Evolutionary conservation across 352 stramenopile species (phyloP), one percentile per base, ranked within the genome.

Genomic region (Pythium coloratum): DNA sequence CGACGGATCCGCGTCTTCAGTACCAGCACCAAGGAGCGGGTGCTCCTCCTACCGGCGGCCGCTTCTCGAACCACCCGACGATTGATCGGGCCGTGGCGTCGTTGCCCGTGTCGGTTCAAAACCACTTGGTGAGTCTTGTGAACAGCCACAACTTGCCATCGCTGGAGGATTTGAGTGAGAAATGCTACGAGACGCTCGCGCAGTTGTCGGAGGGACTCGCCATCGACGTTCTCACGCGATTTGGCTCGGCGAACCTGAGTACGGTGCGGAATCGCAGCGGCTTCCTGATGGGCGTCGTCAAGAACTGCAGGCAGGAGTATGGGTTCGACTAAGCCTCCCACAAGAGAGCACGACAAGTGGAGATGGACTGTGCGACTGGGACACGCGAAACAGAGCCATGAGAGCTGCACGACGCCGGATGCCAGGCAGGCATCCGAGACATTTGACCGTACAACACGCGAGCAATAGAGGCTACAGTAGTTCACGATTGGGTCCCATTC

Each of bases 231-330:
- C 71, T 94, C 24, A 82, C 71, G 42, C 84, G 86, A 9, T 94
- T 91, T 67, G 78, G 81, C 60, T 78, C 82, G 40, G 84, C 86
- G 20, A 91, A 94, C 54, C 71, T 92, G 14, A 73, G 73, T 13
- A 78, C 77, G 12, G 82, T 94, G 44, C 84, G 86, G n/a, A 94
- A 94, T 63, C 84, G 80, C 18, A 91, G 82, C 34, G 86, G 82
- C 28, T 94, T 94, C 67, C 75, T 94, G 14, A 87, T 94, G 63
- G 84, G 86, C 44, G 84, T 94, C 49, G 79, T 94, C 58, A 92
- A 92, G 71, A 81, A 87, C 50, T 86, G 76, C 59, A 73, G 82
- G 38, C 84, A 94, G 53, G 86, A 94, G 59, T 94, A 90, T 60
- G 84, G 83, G 5, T 89, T 93, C 55, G 82, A 88, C 33, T 69